Base-by-base conservation (phyloP, 257 asterid genomes). In the Scutellaria baicalensis region DNA sequence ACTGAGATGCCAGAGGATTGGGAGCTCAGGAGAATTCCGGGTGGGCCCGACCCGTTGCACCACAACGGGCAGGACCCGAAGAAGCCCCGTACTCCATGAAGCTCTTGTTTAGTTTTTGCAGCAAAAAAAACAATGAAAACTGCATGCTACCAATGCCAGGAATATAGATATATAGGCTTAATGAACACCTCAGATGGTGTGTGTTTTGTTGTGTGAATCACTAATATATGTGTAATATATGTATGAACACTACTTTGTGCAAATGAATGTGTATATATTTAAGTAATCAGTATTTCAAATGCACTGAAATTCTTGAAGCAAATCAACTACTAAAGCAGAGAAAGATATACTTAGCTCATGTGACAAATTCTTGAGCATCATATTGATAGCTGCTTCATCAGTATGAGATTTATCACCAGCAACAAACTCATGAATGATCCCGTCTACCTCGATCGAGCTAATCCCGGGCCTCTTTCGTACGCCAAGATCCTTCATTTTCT, bases 401-500 rank as follows among this genome's bases (percentile, higher is more conserved):
- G 9, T 1, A 35, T 89, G 95, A 8, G 93, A 81, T 76, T 55
- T 84, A 72, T 91, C 93, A 49, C 91, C 91, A 6, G 95, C 89
- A 40, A 69, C 65, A 59, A 91, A 91, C 71, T 81, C 85, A 40
- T 80, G 80, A 69, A 83, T 16, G 42, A 38, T 57, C 20, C 93
- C 83, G 57, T 76, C 71, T 47, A 89, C 54, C 80, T 89, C 93
- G 40, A 89, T 73, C 2, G 88, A 84, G 65, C 97, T 89, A 12
- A 80, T 72, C 58, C 97, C 96, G 0, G 84, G 93, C 57, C 21
- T 75, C 83, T 91, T 91, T 54, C 75, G 86, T 55, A 91, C 70
- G 1, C 95, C 91, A 13, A 57, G 91, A 17, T 64, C 83, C 86
- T 91, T 91, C 97, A 91, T 91, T 78, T 76, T 87, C 88, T 70